These are phyloP conservation scores for Pyrenophora graminea DNA, from an alignment of 2,329 filamentous ascomycete genomes.

Conservation along the genomic window DNA sequence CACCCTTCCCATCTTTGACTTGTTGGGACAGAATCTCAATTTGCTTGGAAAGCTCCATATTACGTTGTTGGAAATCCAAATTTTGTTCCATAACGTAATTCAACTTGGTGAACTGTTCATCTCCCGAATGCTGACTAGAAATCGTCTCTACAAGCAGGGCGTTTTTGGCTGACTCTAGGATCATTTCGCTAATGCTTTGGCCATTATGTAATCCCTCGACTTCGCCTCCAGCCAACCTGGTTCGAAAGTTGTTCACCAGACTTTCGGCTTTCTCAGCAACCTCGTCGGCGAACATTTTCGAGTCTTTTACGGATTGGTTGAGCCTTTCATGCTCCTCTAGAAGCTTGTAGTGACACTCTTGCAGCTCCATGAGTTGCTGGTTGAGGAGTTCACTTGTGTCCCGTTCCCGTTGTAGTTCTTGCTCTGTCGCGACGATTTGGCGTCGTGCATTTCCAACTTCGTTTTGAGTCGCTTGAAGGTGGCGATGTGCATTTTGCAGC, in stretches of 20 bases:
- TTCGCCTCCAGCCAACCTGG: background rate
- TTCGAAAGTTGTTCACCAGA: conserved; percentile 4
- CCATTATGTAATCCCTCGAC: conserved; percentile 2
- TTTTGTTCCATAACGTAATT: conserved; percentile 14
- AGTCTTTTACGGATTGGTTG: background rate
- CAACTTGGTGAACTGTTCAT: background rate
- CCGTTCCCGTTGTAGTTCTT: conserved; percentile 1
- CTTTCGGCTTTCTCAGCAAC: conserved; percentile 7
- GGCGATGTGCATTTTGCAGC: conserved; percentile 3
- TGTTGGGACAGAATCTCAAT: conserved; percentile 6
- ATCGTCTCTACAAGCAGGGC: conserved; percentile 7
- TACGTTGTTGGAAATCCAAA: conserved; percentile 7
- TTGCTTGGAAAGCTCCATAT: background rate
- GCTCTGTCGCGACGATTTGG: background rate
- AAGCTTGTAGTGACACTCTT: conserved; percentile 10
- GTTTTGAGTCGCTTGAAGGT: background rate
- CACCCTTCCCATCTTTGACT: conserved; percentile 3
- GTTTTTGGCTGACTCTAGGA: conserved; percentile 20
- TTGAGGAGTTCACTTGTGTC: conserved; percentile 5
- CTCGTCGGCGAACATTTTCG: conserved; percentile 1
- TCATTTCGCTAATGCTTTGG: conserved; percentile 15
- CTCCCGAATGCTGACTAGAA: conserved; percentile 3
- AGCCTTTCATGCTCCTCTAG: conserved; percentile 4
- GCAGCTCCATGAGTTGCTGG: conserved; percentile 11
- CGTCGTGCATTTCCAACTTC: background rate